These are phyloP conservation scores for Beauveria rudraprayagi DNA, from an alignment of 2,329 filamentous ascomycete genomes.

Conservation along the genomic window DNA sequence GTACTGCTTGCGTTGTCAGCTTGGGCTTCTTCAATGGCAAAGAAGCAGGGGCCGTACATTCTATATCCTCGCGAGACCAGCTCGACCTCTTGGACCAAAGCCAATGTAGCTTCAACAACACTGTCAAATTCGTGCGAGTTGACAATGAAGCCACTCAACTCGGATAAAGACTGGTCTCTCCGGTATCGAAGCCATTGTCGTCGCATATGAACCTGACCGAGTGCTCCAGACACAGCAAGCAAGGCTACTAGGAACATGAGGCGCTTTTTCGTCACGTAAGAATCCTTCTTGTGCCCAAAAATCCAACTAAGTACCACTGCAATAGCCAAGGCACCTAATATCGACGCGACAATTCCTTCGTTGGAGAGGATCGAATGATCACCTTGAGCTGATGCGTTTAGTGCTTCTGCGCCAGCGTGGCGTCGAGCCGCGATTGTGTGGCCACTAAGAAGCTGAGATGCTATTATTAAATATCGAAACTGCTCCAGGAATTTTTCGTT, in stretches of 20 bases:
- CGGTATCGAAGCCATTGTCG: conserved; percentile 77
- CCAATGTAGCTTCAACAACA: conserved; percentile 65
- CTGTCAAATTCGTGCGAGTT: conserved; percentile 76
- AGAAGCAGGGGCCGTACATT: conserved; percentile 46
- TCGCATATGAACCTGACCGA: conserved; percentile 63
- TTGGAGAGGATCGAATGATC: conserved; percentile 29
- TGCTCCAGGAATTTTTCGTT: conserved; percentile 83
- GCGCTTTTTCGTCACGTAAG: conserved; percentile 49
- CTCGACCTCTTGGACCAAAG: conserved; percentile 90
- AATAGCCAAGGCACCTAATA: conserved; percentile 50
- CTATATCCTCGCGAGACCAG: conserved; percentile 85
- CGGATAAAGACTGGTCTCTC: conserved; percentile 63
- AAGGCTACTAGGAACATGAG: conserved; percentile 39
- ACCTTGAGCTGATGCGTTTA: conserved; percentile 11
- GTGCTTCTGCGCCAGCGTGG: conserved; percentile 17
- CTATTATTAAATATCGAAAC: conserved; percentile 88
- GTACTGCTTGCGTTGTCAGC: conserved; percentile 47
- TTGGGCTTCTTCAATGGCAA: background rate
- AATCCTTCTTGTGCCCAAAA: conserved; percentile 37
- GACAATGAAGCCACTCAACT: conserved; percentile 60
- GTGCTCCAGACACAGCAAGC: conserved; percentile 44
- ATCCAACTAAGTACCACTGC: conserved; percentile 69
- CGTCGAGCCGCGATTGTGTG: conserved; percentile 42
- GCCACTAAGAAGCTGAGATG: conserved; percentile 77
- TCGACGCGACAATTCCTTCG: conserved; percentile 41